Evolutionary conservation across 176 grass and related monocot species (phyloP), one percentile per base, ranked within the genome.

Genomic region (Musa schizocarpa): DNA sequence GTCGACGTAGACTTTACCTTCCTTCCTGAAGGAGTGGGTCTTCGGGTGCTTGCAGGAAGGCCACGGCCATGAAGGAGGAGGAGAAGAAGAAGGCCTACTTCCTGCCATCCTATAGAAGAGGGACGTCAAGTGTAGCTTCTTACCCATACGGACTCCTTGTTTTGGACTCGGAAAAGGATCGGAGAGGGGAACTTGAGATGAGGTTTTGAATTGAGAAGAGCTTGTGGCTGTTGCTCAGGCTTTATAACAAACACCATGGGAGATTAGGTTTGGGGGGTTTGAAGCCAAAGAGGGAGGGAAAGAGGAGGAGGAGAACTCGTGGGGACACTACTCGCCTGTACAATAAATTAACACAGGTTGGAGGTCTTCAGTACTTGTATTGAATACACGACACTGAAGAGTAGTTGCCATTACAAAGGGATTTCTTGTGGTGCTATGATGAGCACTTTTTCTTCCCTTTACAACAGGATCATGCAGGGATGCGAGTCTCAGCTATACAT

Each of bases 21-120:
- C 50, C 17, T 19, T 53, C 72, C 19, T 74, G 83, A 89, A 86
- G 55, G 87, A 83, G 55, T 54, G 74, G 11, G 80, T 89, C 19
- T 58, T 80, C 1, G 83, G 53, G 72, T 86, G 87, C 67, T 73
- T 74, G 79, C 88, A 85, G 0, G 85, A 87, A 27, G 82, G 73
- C 85, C 85, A 90, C 73, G 81, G 9, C 24, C 23, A 29, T 29
- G 64, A 34, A 67, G 64, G 22, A 22, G 22, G 64, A 12, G 64
- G 23, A 68, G 65, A 14, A 17, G 82, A 73, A 9, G 22, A 16
- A 59, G 57, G 14, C 57, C 16, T 8, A 7, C 16, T 20, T 59
- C 57, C 14, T 59, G 57, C 57, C 57, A 59, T 59, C n/a, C 57
- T 59, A 8, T 20, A 17, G 57, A 59, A 59, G 57, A 20, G n/a